These are phyloP conservation scores for Angophora floribunda DNA, from an alignment of 345 rosid genomes.

Conservation along the genomic window DNA sequence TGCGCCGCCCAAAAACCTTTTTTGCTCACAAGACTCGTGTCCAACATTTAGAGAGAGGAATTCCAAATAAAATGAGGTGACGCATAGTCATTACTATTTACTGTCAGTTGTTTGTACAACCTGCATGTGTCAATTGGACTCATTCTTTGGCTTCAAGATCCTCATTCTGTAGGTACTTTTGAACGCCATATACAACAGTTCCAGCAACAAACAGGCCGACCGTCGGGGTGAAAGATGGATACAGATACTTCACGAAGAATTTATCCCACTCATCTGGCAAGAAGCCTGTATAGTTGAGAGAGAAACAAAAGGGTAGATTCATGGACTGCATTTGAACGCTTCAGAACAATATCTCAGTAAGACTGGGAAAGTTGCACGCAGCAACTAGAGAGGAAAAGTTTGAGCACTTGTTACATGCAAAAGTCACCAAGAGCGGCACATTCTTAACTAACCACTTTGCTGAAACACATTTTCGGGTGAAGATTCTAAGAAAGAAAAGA, in stretches of 20 bases:
- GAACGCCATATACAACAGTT: slow-evolving; percentile 63
- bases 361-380: neutral
- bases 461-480: neutral
- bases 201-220: slow-evolving; percentile 71
- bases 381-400: neutral
- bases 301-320: neutral
- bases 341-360: neutral
- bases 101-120: neutral
- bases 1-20: neutral
- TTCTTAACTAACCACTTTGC: neutral
- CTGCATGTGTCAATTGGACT: neutral
- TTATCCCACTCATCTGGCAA: slow-evolving; percentile 82
- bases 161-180: slow-evolving; percentile 80
- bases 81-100: neutral
- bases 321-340: neutral
- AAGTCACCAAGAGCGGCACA: neutral
- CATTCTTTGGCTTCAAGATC: slow-evolving; percentile 45
- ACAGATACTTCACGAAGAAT: slow-evolving; percentile 72
- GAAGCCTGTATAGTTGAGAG: slow-evolving; percentile 45
- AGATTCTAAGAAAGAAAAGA: neutral
- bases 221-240: slow-evolving; percentile 79
- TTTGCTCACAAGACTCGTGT: neutral
- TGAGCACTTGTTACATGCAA: neutral
- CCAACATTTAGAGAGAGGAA: neutral
- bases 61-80: neutral